Base-by-base conservation (phyloP, 108 stramenopile species). In the Bacterosira constricta region DNA sequence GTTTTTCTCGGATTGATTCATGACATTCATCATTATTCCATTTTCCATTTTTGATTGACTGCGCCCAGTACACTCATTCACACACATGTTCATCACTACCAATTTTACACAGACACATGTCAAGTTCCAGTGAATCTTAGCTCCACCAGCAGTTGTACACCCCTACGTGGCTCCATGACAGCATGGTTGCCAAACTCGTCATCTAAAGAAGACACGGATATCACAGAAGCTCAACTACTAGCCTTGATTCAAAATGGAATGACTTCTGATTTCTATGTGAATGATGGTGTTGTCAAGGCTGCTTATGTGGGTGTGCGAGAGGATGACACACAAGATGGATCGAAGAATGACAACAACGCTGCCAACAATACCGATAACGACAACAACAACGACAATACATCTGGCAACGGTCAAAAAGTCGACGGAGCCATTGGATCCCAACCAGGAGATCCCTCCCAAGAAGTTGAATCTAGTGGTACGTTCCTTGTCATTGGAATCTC, bases 121-220 rank as follows among this genome's bases (percentile, higher is more conserved):
- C 32, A 37, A 4, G 35, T 37, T 4, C 6, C 3, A 20, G 56
- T 18, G 2, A 18, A 27, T 32, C 56, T 57, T 1, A 35, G 32
- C 29, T 1, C 51, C 29, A 25, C 57, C 26, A 34, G 18, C 41
- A 57, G 15, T 30, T 69, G 68, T 17, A 69, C 55, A 11, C 42
- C 68, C 11, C 30, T 69, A 4, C 18, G 45, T 2, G 68, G 68
- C 8, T 69, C 7, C 42, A 69, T 69, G 68, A 69, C 42, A 0
- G 55, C 55, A 0, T 69, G 42, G 53, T 32, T 69, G 1, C 35
- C 26, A 3, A 4, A 25, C 6, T 26, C 23, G 27, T 29, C 25
- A 1, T 12, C 29, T 34, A 12, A 38, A 30, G 36, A 37, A 4
- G 38, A 69, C 42, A 29, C 2, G 44, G 68, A 18, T 29, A 27